Evolutionary conservation across 306 rosid species (phyloP).

Genomic region (Trifolium dubium): DNA sequence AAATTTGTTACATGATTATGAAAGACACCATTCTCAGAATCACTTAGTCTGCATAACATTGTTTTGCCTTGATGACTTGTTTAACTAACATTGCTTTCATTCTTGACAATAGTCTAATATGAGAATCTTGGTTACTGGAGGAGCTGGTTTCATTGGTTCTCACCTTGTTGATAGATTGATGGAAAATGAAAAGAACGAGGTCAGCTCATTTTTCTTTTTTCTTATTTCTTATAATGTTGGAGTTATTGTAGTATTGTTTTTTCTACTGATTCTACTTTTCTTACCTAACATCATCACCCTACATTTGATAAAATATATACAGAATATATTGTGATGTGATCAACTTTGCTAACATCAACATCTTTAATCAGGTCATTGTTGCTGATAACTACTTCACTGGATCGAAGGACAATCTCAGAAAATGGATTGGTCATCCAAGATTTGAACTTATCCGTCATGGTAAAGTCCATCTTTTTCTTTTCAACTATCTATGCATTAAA

Average conservation of each 20-base stretch:
- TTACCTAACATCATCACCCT: slow-evolving; percentile 2
- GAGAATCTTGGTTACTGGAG: slow-evolving; percentile 96
- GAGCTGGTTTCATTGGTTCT: slow-evolving; percentile 99
- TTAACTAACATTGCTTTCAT: slow-evolving; percentile 28
- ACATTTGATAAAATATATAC: slow-evolving; percentile 20
- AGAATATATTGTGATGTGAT: slow-evolving; percentile 12
- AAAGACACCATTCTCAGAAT: slow-evolving; percentile 3
- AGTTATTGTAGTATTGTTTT: background rate
- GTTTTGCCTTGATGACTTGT: slow-evolving; percentile 21
- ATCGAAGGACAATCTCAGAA: slow-evolving; percentile 84
- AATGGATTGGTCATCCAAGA: slow-evolving; percentile 97
- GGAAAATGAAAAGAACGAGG: slow-evolving; percentile 97
- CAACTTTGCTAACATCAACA: background rate
- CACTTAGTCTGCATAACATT: background rate
- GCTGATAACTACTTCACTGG: slow-evolving; percentile 97
- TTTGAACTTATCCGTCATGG: slow-evolving; percentile 98
- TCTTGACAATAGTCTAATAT: slow-evolving; percentile 70
- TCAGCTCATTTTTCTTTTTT: slow-evolving; percentile 39
- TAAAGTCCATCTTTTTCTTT: slow-evolving; percentile 45
- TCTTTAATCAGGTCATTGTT: slow-evolving; percentile 73
- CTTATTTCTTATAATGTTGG: slow-evolving; percentile 3
- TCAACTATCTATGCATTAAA: slow-evolving; percentile 21
- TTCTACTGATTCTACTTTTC: background rate
- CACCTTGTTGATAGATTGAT: slow-evolving; percentile 95
- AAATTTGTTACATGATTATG: slow-evolving; percentile 21